Evolutionary conservation across 441 rosid genomes (phyloP), one percentile per base, ranked within the genome.

Genomic region (Mallotus japonicus): DNA sequence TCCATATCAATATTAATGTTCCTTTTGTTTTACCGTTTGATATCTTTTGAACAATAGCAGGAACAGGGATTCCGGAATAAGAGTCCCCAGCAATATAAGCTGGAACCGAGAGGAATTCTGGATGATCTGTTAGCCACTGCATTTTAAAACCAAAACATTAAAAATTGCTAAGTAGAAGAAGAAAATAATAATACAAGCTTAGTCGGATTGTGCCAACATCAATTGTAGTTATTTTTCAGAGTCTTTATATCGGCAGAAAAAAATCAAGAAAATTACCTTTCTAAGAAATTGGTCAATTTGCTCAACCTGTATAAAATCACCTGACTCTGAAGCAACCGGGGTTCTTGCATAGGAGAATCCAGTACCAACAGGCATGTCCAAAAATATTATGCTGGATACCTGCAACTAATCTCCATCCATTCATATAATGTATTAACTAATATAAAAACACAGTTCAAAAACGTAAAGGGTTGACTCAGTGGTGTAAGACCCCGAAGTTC

Each of bases 41-140:
- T 65, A 90, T 86, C 6, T 73, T 75, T 64, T 86, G 88, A 64
- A 79, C 86, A 40, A 88, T 62, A 55, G 80, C 79, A 44, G 98
- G 98, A 55, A 91, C 71, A 17, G 69, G 70, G 0, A 78, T 40
- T 68, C 98, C 97, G 0, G 97, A 79, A 77, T 89, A 91, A 9
- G 97, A 93, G 77, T 89, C 92, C 15, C 97, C 97, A 16, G 88
- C 83, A 17, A 89, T 73, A 50, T 85, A 93, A 32, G 90, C 24
- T 15, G 84, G 87, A 77, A 77, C 87, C 8, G 81, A 67, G 40
- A 70, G 60, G 62, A 90, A 89, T 67, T 88, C 84, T 2, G 86
- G 86, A 62, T 88, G 96, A 54, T 78, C 81, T 63, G 40, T 72
- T 65, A 91, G 75, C 96, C 96, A 93, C 95, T 93, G 74, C 70